These are phyloP conservation scores for Chiua virens DNA, from an alignment of 768 basidiomycete genomes.

Conservation along the genomic window DNA sequence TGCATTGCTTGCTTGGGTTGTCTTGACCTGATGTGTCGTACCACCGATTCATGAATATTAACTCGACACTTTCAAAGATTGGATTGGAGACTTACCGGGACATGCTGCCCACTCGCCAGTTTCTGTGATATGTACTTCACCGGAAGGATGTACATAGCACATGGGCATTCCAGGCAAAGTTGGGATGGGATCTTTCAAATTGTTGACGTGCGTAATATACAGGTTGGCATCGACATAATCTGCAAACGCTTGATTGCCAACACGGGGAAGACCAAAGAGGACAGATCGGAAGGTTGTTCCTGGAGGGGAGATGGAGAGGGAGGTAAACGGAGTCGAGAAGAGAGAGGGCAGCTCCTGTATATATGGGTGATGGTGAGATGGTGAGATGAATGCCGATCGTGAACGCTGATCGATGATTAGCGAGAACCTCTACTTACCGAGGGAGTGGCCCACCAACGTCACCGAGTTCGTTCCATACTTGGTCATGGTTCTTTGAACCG, in stretches of 20 bases:
- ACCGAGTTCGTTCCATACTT: slow-evolving; percentile 35
- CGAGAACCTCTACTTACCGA: slow-evolving; percentile 28
- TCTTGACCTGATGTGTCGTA: slow-evolving; percentile 48
- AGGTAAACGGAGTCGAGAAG: slow-evolving; percentile 39
- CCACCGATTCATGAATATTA: too few relatives aligned
- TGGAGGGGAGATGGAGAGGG: slow-evolving; percentile 30
- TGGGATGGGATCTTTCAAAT: slow-evolving; percentile 42
- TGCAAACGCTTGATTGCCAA: slow-evolving; percentile 60
- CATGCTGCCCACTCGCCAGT: slow-evolving; percentile 52
- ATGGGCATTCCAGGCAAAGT: slow-evolving; percentile 31
- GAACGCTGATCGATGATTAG: neutral
- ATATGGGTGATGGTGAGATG: too few relatives aligned
- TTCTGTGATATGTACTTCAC: slow-evolving; percentile 45
- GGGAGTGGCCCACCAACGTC: slow-evolving; percentile 45
- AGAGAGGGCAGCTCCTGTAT: slow-evolving; percentile 35
- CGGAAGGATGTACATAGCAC: slow-evolving; percentile 39
- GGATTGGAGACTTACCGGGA: slow-evolving; percentile 34
- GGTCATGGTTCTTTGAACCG: slow-evolving; percentile 41
- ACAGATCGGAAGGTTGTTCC: slow-evolving; percentile 28
- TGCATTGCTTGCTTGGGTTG: slow-evolving; percentile 42
- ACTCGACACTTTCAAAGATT: neutral
- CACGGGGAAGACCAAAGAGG: slow-evolving; percentile 37
- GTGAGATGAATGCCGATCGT: too few relatives aligned
- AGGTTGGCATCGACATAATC: slow-evolving; percentile 49
- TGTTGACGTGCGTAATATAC: slow-evolving; percentile 52